Percentiles rank a stretch among this genome's conserved stretches.
These are phyloP conservation scores for Chaetomium sp. DNA, from an alignment of 2,329 filamentous ascomycete genomes.

Conservation along the genomic window DNA sequence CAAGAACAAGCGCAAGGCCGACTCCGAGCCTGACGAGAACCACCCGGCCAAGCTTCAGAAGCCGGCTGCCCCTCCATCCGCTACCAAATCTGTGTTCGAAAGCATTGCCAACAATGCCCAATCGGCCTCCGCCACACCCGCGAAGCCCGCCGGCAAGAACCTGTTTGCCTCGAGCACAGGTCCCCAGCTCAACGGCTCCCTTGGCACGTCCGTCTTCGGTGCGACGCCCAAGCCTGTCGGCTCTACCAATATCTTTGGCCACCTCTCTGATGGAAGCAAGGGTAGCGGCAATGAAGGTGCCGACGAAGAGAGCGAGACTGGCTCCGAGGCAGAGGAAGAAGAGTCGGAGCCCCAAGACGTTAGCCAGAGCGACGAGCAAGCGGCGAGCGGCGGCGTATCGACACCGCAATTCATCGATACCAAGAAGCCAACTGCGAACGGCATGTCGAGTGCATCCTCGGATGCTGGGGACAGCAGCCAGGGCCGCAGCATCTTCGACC, in stretches of 20 bases:
- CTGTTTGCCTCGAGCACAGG: conserved; percentile 32
- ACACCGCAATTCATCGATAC: conserved; percentile 44
- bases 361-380: conserved; percentile 48
- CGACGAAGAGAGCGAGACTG: conserved; percentile 42
- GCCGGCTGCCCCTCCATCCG: conserved; percentile 47
- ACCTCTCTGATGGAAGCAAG: conserved; percentile 60
- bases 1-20: conserved; percentile 58
- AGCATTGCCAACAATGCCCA: conserved; percentile 57
- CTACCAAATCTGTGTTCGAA: conserved; percentile 59
- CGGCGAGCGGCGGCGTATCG: conserved; percentile 46
- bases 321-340: conserved; percentile 37
- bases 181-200: conserved; percentile 43
- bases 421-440: conserved; percentile 37
- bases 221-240: conserved; percentile 42
- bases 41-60: conserved; percentile 56
- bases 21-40: conserved; percentile 48
- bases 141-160: conserved; percentile 40
- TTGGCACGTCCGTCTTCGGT: conserved; percentile 46
- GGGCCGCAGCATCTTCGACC: conserved; percentile 58
- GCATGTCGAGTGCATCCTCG: conserved; percentile 43
- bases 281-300: conserved; percentile 54
- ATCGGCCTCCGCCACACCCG: conserved; percentile 37
- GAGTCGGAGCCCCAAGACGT: conserved; percentile 48
- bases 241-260: conserved; percentile 58
- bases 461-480: conserved; percentile 50